Base-by-base conservation (phyloP, 1,139 yeast genomes). In the Protomyces arabidopsidicola region DNA sequence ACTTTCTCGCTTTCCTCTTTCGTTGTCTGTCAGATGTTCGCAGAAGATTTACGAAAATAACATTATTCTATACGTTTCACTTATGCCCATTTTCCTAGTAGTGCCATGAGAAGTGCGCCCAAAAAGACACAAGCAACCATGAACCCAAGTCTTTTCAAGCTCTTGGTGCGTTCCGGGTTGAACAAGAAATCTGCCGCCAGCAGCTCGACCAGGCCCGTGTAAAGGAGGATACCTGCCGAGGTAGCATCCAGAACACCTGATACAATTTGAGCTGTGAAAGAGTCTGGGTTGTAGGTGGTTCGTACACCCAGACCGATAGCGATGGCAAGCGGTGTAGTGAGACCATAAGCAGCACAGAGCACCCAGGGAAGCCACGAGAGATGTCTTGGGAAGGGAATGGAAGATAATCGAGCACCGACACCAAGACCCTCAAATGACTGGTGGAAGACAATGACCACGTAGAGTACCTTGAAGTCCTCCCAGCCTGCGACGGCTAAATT, bases 251-350 rank as follows among this genome's bases (percentile, higher is more conserved):
- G 84, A n/a, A 84, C 81, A 70, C 96, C 96, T 68, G 83, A 85
- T 42, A 87, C 79, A 66, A 88, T 82, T 69, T 84, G 79, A 0
- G 90, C 84, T 16, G 77, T 81, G 73, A 84, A 78, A 14, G 88
- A 83, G 14, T 72, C 69, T 20, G 77, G 72, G 35, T 81, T 82
- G 71, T 87, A 88, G 2, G 87, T 74, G 57, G 79, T 75, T 75
- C 95, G 82, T 10, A 89, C 90, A 65, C 95, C 96, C 63, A 90
- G 77, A 67, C 96, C 96, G 71, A 88, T 86, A 27, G 91, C 95
- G 69, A 87, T 84, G 53, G 90, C 83, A 67, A 89, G 80, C 16
- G 96, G 96, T 2, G 96, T 87, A 45, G 88, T 81, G 8, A 89
- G 68, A 2, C 86, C 81, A 74, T 83, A 89, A 3, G 78, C 84